A percentile compares a stretch with the other conserved stretches of the same genome.
These are phyloP conservation scores for Lathyrus tuberosus DNA, from an alignment of 306 rosid species.

Conservation along the genomic window DNA sequence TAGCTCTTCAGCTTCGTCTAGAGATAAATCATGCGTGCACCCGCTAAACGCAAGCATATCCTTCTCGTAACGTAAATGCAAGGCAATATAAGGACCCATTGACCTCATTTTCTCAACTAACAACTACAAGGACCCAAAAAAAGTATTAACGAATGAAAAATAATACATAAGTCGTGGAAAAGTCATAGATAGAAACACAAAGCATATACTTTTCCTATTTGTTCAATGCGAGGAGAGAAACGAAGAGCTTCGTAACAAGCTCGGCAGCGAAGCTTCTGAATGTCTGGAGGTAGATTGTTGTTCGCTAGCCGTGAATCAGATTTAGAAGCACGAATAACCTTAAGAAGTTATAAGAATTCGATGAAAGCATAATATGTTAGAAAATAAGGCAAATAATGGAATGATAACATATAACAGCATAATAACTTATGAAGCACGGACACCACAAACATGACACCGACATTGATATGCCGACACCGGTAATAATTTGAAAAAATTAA, in stretches of 20 bases:
- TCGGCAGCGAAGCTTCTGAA: constrained; percentile 95
- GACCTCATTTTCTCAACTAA: constrained; percentile 89
- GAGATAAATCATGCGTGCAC: constrained; percentile 82
- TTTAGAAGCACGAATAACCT: constrained; percentile 95
- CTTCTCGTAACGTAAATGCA: constrained; percentile 95
- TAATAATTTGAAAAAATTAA: too few relatives aligned
- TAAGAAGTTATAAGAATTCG: constrained; percentile 18
- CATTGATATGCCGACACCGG: too few relatives aligned
- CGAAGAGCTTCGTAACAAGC: constrained; percentile 93
- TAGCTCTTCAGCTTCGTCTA: constrained; percentile 81
- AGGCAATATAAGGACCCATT: constrained; percentile 80
- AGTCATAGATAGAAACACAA: constrained; percentile 31
- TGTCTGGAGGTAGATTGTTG: constrained; percentile 79
- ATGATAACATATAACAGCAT: constrained; percentile 20
- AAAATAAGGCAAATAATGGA: constrained; percentile 3
- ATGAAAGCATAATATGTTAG: constrained; percentile 31
- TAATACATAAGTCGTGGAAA: constrained; percentile 6
- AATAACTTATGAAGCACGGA: neutral
- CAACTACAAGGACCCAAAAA: constrained; percentile 50
- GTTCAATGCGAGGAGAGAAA: constrained; percentile 84
- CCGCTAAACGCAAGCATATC: constrained; percentile 99
- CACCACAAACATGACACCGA: too few relatives aligned
- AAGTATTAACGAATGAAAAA: constrained; percentile 31
- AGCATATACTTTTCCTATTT: constrained; percentile 76
- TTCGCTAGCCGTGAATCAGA: constrained; percentile 95